Conservation (phyloP, 148 eudicot species). For the Rhododendron simsii region DNA sequence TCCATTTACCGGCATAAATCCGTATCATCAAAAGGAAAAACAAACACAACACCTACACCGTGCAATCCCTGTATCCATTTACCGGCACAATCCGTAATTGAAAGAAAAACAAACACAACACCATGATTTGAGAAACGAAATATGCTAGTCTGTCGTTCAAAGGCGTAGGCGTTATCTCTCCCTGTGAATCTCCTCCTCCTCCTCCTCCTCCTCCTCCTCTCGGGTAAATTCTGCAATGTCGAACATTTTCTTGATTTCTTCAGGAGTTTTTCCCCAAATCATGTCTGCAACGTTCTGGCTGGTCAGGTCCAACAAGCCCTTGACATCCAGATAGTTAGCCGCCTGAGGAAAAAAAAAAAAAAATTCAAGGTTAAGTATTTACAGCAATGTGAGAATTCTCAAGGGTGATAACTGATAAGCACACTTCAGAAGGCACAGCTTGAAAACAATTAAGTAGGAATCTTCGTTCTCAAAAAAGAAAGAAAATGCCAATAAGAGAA, state of each 20-base stretch:
- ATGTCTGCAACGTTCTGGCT: slow-evolving; percentile 15
- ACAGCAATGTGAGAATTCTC: neutral
- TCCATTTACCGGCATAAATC: no score
- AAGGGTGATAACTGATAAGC: neutral
- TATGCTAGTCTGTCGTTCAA: slow-evolving; percentile 7
- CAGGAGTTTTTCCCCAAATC: slow-evolving; percentile 13
- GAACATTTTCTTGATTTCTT: slow-evolving; percentile 1
- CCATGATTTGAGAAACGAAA: no score
- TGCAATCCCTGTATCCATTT: no score
- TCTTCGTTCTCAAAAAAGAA: no score
- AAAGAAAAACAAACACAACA: no score
- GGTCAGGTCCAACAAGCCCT: slow-evolving; percentile 18
- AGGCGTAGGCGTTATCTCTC: slow-evolving; percentile 26
- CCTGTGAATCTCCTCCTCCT: slow-evolving; percentile 6
- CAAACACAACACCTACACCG: no score
- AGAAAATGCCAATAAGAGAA: no score
- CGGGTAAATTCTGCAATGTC: neutral
- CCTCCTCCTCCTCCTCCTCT: slow-evolving; percentile 14
- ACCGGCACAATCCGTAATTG: no score
- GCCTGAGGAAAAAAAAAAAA: neutral
- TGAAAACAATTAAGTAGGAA: no score
- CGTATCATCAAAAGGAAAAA: no score
- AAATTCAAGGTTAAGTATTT: neutral
- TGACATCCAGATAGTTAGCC: slow-evolving; percentile 20
- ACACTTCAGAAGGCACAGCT: neutral